phyloP scores from a whole-genome alignment of 805 yeast species.

The Ogataea dorogensis region DNA sequence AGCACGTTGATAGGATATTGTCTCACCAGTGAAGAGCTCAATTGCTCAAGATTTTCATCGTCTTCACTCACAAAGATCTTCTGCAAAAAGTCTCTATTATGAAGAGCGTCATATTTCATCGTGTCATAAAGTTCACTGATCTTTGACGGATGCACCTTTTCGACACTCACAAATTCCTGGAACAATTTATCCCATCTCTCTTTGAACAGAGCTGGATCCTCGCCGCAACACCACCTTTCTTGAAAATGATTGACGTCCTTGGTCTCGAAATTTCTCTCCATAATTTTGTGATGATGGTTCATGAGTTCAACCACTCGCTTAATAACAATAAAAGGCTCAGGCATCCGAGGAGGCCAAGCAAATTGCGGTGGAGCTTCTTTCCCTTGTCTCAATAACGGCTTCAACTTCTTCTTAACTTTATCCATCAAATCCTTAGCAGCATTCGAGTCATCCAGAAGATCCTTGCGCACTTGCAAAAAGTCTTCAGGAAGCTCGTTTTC shows the following conservation, averaged over 20 bases:
- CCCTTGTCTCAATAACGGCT: conserved; percentile 91
- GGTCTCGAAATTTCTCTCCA: conserved; percentile 74
- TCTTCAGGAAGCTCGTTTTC: conserved; percentile 72
- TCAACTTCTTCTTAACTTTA: conserved; percentile 92
- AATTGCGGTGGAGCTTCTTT: conserved; percentile 96
- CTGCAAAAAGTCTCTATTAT: conserved; percentile 85
- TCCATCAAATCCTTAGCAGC: conserved; percentile 99
- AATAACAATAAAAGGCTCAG: conserved; percentile 93
- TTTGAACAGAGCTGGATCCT: conserved; percentile 82
- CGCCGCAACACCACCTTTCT: conserved; percentile 92
- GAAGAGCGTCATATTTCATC: conserved; percentile 97
- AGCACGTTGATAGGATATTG: conserved; percentile 71
- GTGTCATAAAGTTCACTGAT: conserved; percentile 96
- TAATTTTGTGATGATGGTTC: conserved; percentile 83
- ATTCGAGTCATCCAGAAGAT: conserved; percentile 89
- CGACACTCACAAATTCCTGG: conserved; percentile 86
- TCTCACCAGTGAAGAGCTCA: conserved; percentile 54
- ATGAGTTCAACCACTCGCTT: conserved; percentile 92
- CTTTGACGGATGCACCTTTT: conserved; percentile 96
- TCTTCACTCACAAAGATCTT: conserved; percentile 69
- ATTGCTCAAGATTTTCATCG: conserved; percentile 42
- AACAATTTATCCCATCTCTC: conserved; percentile 98
- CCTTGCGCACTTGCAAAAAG: conserved; percentile 80
- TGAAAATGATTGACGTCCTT: conserved; percentile 70
- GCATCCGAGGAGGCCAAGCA: conserved; percentile 98